Conservation (phyloP, 805 yeast species). For the Saturnispora hagleri region DNA sequence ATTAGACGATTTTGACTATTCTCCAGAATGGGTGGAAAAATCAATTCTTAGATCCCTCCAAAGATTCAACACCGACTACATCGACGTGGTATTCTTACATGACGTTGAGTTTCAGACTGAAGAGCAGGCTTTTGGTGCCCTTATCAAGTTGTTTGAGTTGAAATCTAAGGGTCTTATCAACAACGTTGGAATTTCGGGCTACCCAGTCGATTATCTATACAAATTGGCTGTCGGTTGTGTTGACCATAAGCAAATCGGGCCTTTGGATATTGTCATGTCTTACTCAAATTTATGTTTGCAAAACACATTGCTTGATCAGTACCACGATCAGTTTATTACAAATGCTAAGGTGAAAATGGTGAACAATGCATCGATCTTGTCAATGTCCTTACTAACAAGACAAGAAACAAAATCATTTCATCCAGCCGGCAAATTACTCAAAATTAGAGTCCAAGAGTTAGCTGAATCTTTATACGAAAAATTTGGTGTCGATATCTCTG, state of each 20-base stretch:
- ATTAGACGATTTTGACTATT: constrained; percentile 66
- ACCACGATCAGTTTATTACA: constrained; percentile 38
- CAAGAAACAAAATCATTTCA: constrained; percentile 66
- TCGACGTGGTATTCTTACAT: constrained; percentile 81
- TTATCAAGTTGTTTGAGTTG: constrained; percentile 47
- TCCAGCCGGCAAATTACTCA: constrained; percentile 60
- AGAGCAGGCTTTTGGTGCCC: constrained; percentile 49
- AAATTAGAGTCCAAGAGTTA: constrained; percentile 39
- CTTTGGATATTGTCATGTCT: constrained; percentile 66
- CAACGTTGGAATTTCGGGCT: constrained; percentile 77
- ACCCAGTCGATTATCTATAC: constrained; percentile 65
- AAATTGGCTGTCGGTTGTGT: constrained; percentile 37
- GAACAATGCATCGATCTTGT: constrained; percentile 76
- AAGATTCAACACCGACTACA: constrained; percentile 55
- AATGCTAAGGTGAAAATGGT: constrained; percentile 50
- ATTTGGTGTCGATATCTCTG: constrained; percentile 61
- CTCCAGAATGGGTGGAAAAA: constrained; percentile 45
- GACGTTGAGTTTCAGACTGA: constrained; percentile 75
- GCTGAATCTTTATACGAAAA: constrained; percentile 30
- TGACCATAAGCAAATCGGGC: constrained; percentile 38
- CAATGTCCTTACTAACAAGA: constrained; percentile 77
- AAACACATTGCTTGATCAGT: constrained; percentile 45
- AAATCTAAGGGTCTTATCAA: constrained; percentile 55
- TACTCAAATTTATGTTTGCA: constrained; percentile 81
- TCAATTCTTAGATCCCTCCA: constrained; percentile 61